These are phyloP conservation scores for Mycena capillaripes DNA, from an alignment of 768 basidiomycete genomes.

Conservation along the genomic window DNA sequence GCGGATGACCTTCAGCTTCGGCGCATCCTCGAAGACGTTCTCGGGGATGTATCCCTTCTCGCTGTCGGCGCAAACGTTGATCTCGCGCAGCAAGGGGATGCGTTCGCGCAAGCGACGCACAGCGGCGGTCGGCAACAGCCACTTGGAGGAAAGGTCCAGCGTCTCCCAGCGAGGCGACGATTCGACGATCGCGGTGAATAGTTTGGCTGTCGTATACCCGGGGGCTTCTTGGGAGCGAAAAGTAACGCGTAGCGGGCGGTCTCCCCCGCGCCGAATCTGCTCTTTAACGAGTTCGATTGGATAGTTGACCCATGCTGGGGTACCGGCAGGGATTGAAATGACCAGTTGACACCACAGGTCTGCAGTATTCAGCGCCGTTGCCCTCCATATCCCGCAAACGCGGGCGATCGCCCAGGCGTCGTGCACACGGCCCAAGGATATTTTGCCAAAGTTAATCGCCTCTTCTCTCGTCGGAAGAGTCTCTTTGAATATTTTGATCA, in stretches of 20 bases:
- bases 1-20: background rate
- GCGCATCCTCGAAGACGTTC: slow-evolving; percentile 2
- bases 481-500: slow-evolving; percentile 10
- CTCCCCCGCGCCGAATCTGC: background rate
- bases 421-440: background rate
- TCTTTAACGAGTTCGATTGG: background rate
- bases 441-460: background rate
- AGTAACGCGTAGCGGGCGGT: background rate
- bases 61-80: slow-evolving; percentile 8
- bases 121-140: background rate
- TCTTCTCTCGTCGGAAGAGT: background rate
- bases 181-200: background rate
- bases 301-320: background rate
- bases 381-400: slow-evolving; percentile 22
- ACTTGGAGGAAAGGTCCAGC: slow-evolving; percentile 2
- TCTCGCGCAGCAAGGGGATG: slow-evolving; percentile 3
- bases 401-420: background rate
- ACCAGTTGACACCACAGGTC: slow-evolving; percentile 8
- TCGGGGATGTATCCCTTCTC: background rate
- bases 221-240: background rate
- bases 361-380: slow-evolving; percentile 1
- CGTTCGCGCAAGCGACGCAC: background rate
- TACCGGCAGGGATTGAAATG: background rate
- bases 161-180: slow-evolving; percentile 7
- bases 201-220: slow-evolving; percentile 3